phyloP scores from a whole-genome alignment of 306 rosid species.

The Begonia fuchsioides region DNA sequence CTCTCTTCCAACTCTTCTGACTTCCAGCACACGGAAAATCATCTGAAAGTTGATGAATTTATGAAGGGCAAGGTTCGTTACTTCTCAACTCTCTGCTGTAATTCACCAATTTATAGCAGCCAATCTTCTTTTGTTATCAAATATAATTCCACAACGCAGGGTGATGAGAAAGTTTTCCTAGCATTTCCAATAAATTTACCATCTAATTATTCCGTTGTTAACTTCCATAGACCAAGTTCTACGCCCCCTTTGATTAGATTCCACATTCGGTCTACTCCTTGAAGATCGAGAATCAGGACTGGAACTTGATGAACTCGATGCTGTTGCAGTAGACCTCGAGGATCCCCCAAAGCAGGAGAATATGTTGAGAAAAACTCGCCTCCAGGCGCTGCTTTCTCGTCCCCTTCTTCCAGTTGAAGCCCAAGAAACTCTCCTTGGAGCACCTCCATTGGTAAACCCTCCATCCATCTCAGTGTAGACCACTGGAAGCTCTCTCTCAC shows the following conservation, averaged over 20 bases:
- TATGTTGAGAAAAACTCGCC: slow-evolving; percentile 12
- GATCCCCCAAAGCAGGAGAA: slow-evolving; percentile 26
- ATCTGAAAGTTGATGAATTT: slow-evolving; percentile 1
- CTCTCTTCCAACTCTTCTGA: no score
- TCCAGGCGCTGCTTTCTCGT: slow-evolving; percentile 23
- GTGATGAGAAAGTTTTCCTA: not conserved
- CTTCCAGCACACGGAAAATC: no score
- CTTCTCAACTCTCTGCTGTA: not conserved
- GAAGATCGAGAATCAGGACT: slow-evolving; percentile 7
- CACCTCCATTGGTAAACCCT: slow-evolving; percentile 37
- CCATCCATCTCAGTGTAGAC: slow-evolving; percentile 47
- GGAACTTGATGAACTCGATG: slow-evolving; percentile 6
- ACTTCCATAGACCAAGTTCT: slow-evolving; percentile 82
- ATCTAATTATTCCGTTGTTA: slow-evolving; percentile 35
- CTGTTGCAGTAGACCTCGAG: slow-evolving; percentile 5
- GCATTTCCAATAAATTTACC: slow-evolving; percentile 17
- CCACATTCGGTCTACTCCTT: slow-evolving; percentile 12
- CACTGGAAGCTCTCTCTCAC: slow-evolving; percentile 39
- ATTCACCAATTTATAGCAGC: slow-evolving; percentile 17
- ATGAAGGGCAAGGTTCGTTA: slow-evolving; percentile 1
- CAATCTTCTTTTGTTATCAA: not conserved
- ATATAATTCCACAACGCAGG: not conserved
- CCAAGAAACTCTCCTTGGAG: slow-evolving; percentile 38
- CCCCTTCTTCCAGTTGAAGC: slow-evolving; percentile 26
- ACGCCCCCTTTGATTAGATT: slow-evolving; percentile 18